These are phyloP conservation scores for Pleurotus giganteus DNA, from an alignment of 768 basidiomycete species.

Conservation along the genomic window DNA sequence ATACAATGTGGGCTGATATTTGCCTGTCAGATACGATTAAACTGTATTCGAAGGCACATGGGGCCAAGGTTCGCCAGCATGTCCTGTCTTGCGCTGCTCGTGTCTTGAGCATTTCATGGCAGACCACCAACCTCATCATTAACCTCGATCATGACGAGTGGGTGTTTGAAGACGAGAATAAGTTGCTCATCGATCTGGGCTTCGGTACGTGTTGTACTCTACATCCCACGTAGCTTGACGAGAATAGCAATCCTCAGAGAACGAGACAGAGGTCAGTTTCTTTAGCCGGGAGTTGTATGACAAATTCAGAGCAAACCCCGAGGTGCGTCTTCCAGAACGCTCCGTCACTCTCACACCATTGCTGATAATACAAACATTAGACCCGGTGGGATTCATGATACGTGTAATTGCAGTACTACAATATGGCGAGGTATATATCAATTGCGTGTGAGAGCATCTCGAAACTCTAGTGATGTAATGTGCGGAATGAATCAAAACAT, in stretches of 20 bases:
- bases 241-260: conserved; percentile 53
- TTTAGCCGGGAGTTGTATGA: conserved; percentile 81
- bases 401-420: neutral
- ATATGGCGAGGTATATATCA: conserved; percentile 8
- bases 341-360: neutral
- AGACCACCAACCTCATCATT: conserved; percentile 98
- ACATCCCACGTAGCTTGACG: neutral
- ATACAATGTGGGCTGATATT: conserved; percentile 2
- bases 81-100: neutral
- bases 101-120: conserved; percentile 5
- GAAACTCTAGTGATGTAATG: conserved; percentile 22
- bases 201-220: conserved; percentile 57
- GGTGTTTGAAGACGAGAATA: conserved; percentile 72
- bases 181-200: conserved; percentile 65
- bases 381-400: conserved; percentile 13
- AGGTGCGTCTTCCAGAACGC: conserved; percentile 41
- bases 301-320: conserved; percentile 78
- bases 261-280: conserved; percentile 94
- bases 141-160: conserved; percentile 96
- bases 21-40: conserved; percentile 81
- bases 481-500: conserved; percentile 14
- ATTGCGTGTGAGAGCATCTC: neutral
- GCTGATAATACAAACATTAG: conserved; percentile 8
- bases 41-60: conserved; percentile 92
- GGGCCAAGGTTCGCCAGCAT: conserved; percentile 68